Conservation (phyloP, 2,329 filamentous ascomycete genomes). For the Colletotrichum nymphaeae region DNA sequence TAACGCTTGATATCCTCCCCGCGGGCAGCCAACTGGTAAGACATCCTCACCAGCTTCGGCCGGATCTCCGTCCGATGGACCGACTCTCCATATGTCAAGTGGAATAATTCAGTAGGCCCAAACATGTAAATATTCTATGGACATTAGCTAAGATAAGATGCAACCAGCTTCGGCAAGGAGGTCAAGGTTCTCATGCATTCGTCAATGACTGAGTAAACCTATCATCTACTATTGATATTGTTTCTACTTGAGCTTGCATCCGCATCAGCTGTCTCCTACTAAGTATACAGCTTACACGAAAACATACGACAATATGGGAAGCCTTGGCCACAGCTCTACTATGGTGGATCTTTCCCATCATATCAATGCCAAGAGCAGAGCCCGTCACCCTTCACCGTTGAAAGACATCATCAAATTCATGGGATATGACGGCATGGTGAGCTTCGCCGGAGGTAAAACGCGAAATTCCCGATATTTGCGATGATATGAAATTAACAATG, state of each 20-base stretch:
- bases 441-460: conserved; percentile 42
- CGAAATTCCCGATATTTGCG: no score
- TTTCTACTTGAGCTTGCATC: no score
- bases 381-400: conserved; percentile 44
- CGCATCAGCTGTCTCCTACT: neutral
- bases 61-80: neutral
- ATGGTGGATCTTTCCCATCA: conserved; percentile 45
- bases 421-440: conserved; percentile 47
- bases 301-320: neutral
- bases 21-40: neutral
- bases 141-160: neutral
- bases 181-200: neutral
- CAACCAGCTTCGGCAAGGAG: neutral
- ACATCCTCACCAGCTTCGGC: neutral
- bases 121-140: neutral
- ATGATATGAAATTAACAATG: neutral
- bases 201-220: neutral
- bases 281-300: neutral
- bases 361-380: conserved; percentile 43
- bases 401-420: conserved; percentile 49
- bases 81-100: neutral
- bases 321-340: neutral
- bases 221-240: no score
- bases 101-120: neutral
- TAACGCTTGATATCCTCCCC: neutral